Percentiles rank a stretch among this genome's conserved stretches.
These are phyloP conservation scores for Verticillium isaacii DNA, from an alignment of 2,329 filamentous ascomycete species.

Conservation along the genomic window DNA sequence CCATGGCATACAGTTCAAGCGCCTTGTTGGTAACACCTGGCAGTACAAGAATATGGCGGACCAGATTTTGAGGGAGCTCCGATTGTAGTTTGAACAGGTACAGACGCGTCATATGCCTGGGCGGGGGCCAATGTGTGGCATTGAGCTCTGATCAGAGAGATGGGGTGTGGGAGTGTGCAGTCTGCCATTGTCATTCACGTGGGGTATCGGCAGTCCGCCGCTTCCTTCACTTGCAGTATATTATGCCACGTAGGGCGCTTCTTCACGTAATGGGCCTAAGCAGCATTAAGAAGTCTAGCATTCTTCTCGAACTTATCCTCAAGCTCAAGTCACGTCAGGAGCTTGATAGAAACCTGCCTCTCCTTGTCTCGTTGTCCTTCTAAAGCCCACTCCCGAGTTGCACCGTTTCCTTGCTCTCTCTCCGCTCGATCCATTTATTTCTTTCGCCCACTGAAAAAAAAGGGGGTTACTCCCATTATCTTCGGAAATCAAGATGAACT, in stretches of 20 bases:
- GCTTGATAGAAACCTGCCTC: too few relatives aligned
- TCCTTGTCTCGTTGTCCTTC: too few relatives aligned
- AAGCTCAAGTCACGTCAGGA: too few relatives aligned
- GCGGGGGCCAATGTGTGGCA: background rate
- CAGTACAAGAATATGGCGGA: slow-evolving; percentile 99
- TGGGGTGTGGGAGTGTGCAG: too few relatives aligned
- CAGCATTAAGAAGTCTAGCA: background rate
- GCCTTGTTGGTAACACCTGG: slow-evolving; percentile 92
- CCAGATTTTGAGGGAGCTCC: slow-evolving; percentile 82
- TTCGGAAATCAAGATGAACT: too few relatives aligned
- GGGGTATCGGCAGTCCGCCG: background rate
- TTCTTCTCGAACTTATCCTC: background rate
- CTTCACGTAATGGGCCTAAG: background rate
- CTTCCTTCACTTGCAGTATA: background rate
- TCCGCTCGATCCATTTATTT: too few relatives aligned
- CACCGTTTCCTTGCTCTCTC: too few relatives aligned
- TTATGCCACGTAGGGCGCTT: background rate
- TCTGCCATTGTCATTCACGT: too few relatives aligned
- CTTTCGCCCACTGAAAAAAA: too few relatives aligned
- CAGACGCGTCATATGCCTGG: background rate
- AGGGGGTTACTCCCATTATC: too few relatives aligned
- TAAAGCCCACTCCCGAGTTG: too few relatives aligned
- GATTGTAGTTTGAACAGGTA: slow-evolving; percentile 49
- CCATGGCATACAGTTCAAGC: slow-evolving; percentile 98
- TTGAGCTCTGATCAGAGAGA: background rate